Evolutionary conservation across 176 grass and related monocot genomes (phyloP).

Genomic region (Raddia guianensis): DNA sequence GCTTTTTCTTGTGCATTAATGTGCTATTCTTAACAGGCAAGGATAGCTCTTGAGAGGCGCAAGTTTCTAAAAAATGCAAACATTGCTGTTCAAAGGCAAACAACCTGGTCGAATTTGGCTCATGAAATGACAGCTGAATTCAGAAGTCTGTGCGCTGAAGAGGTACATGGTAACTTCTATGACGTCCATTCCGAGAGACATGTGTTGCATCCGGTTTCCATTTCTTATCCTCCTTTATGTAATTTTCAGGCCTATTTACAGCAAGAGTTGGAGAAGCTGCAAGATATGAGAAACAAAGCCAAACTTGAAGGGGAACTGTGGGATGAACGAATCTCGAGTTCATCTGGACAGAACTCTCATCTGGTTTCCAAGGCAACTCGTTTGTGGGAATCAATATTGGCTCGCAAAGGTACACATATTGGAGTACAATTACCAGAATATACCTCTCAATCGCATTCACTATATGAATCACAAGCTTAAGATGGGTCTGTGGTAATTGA

Average conservation of each 20-base stretch:
- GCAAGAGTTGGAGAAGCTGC: conserved; percentile 95
- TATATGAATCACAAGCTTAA: conserved; percentile 9
- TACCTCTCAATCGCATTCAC: neutral
- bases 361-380: conserved; percentile 85
- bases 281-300: conserved; percentile 90
- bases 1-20: conserved; percentile 28
- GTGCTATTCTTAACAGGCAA: conserved; percentile 64
- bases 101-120: conserved; percentile 92
- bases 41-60: conserved; percentile 95
- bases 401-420: conserved; percentile 71
- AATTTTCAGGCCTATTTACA: conserved; percentile 92
- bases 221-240: conserved; percentile 37
- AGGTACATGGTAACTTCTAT: conserved; percentile 61
- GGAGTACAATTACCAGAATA: conserved; percentile 24
- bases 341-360: conserved; percentile 91
- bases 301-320: conserved; percentile 85
- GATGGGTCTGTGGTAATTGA: neutral
- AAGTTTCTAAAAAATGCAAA: conserved; percentile 97
- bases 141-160: conserved; percentile 98
- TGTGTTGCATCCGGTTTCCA: conserved; percentile 23
- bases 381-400: conserved; percentile 98
- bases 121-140: conserved; percentile 99
- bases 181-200: conserved; percentile 37
- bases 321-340: conserved; percentile 81
- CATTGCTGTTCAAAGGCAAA: conserved; percentile 87